Conservation (phyloP, 768 basidiomycete genomes). For the Suillus discolor region DNA sequence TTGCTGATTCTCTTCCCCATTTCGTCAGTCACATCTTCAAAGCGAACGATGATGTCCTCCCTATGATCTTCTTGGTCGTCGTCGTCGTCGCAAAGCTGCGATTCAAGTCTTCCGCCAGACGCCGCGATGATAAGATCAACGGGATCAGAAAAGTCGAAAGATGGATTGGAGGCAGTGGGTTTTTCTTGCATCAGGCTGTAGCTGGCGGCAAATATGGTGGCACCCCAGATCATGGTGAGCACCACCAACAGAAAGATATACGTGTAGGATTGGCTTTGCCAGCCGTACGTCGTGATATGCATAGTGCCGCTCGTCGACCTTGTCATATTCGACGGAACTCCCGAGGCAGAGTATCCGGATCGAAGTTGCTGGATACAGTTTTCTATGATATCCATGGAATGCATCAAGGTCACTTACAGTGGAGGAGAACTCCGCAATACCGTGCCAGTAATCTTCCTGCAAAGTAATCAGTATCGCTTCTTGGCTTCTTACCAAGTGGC, state of each 20-base stretch:
- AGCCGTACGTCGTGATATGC: constrained; percentile 11
- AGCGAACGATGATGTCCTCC: background rate
- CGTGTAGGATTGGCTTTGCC: constrained; percentile 1
- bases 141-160: constrained; percentile 11
- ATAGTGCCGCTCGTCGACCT: constrained; percentile 1
- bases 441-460: constrained; percentile 14
- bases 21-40: background rate
- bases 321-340: constrained; percentile 8
- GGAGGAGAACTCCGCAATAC: constrained; percentile 11
- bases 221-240: background rate
- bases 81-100: background rate
- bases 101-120: constrained; percentile 2
- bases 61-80: background rate
- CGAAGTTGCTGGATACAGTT: constrained; percentile 7
- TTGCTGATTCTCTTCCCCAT: background rate
- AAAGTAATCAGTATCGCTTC: background rate
- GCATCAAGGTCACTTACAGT: constrained; percentile 3
- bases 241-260: constrained; percentile 6
- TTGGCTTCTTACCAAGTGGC: too few species aligned
- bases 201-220: background rate
- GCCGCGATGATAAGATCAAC: constrained; percentile 6
- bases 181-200: constrained; percentile 6
- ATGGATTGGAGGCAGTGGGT: background rate
- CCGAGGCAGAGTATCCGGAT: constrained; percentile 7
- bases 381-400: background rate